Conservation (phyloP, 805 yeast genomes). For the Metschnikowia arizonensis region DNA sequence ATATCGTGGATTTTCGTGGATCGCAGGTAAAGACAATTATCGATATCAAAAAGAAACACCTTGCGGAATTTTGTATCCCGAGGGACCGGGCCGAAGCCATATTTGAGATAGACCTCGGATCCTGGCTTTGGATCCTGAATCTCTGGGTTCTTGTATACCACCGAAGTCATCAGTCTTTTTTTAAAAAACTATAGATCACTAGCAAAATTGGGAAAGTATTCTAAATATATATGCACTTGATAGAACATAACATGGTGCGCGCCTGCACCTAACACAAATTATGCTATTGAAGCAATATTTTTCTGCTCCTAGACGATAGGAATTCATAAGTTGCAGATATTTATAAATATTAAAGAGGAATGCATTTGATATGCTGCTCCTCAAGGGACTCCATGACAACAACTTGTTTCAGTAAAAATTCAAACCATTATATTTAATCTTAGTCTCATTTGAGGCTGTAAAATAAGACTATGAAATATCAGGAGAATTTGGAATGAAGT, state of each 20-base stretch:
- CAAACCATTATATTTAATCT: too few relatives aligned
- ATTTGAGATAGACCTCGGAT: slow-evolving; percentile 13
- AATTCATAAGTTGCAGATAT: neutral
- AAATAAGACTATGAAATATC: too few relatives aligned
- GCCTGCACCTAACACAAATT: neutral
- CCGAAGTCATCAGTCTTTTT: neutral
- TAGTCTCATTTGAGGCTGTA: too few relatives aligned
- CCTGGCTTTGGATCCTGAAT: slow-evolving; percentile 13
- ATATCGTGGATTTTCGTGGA: slow-evolving; percentile 74
- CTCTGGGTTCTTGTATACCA: slow-evolving; percentile 16
- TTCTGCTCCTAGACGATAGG: neutral
- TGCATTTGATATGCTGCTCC: too few relatives aligned
- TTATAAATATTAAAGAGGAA: neutral
- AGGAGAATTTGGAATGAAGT: too few relatives aligned
- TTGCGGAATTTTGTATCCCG: slow-evolving; percentile 13
- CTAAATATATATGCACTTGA: neutral
- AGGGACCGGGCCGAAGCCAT: slow-evolving; percentile 21
- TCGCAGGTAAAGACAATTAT: slow-evolving; percentile 80
- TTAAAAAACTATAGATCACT: neutral
- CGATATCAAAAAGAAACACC: slow-evolving; percentile 84
- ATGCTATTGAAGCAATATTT: neutral
- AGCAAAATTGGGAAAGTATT: neutral
- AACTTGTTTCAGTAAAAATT: too few relatives aligned
- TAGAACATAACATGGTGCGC: slow-evolving; percentile 1
- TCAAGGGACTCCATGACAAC: too few relatives aligned